Percentiles rank a stretch among this genome's conserved stretches.
Evolutionary conservation across 2,329 filamentous ascomycete species (phyloP).

Genomic region (Penicillium sp.): DNA sequence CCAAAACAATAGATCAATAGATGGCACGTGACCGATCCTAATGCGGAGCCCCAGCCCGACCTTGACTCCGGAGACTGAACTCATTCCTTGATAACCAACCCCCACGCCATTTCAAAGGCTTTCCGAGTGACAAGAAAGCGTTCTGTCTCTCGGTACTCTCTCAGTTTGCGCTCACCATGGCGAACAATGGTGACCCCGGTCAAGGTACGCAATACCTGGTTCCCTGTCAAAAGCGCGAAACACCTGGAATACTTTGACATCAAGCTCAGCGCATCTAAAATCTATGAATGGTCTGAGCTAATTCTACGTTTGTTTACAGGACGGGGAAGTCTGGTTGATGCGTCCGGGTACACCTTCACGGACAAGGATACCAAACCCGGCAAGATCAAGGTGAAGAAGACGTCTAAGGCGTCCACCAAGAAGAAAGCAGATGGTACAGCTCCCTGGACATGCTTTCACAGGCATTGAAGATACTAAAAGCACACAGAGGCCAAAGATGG

Average conservation of each 20-base stretch:
- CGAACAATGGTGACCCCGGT: constrained; percentile 36
- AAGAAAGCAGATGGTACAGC: constrained; percentile 37
- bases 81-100: constrained; percentile 4
- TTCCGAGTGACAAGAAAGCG: constrained; percentile 2
- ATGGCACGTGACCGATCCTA: constrained; percentile 23
- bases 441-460: not conserved
- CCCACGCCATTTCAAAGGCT: not conserved
- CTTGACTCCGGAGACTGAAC: constrained; percentile 17
- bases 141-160: constrained; percentile 2
- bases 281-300: not conserved
- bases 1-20: not conserved
- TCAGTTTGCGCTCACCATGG: constrained; percentile 28
- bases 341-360: constrained; percentile 47
- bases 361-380: constrained; percentile 45
- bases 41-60: constrained; percentile 30
- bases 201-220: constrained; percentile 30
- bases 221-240: constrained; percentile 8
- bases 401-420: constrained; percentile 32
- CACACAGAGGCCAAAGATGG: constrained; percentile 26
- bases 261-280: not conserved
- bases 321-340: constrained; percentile 42
- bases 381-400: constrained; percentile 47
- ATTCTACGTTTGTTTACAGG: constrained; percentile 6
- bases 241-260: constrained; percentile 1
- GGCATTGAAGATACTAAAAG: constrained; percentile 1